These are phyloP conservation scores for Cercospora berteroae DNA, from an alignment of 2,329 filamentous ascomycete species.

Conservation along the genomic window DNA sequence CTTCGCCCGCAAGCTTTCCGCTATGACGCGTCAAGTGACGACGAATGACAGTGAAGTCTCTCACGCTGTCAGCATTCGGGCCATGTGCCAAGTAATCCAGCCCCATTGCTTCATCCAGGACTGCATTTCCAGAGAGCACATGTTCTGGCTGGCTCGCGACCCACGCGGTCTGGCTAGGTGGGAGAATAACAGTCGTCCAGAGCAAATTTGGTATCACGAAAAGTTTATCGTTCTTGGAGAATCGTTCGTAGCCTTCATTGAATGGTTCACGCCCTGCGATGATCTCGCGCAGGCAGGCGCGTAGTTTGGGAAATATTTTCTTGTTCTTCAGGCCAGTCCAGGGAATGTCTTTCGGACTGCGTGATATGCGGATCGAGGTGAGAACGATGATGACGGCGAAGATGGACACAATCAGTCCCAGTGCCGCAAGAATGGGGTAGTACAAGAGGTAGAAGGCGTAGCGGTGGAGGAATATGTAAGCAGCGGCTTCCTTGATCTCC, in stretches of 20 bases:
- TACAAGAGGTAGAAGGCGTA: neutral
- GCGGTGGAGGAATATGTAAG: neutral
- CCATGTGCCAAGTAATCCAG: conserved; percentile 16
- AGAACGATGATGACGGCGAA: neutral
- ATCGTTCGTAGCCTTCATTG: conserved; percentile 8
- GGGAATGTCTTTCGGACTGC: neutral
- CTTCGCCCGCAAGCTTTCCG: conserved; percentile 13
- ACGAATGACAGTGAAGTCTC: conserved; percentile 21
- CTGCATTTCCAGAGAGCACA: conserved; percentile 12
- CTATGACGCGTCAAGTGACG: conserved; percentile 21
- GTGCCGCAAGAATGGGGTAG: neutral
- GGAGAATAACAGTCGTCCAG: conserved; percentile 20
- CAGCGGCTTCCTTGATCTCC: neutral
- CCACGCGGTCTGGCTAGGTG: conserved; percentile 16
- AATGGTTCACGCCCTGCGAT: neutral
- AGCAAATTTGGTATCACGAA: conserved; percentile 15
- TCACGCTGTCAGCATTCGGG: conserved; percentile 5
- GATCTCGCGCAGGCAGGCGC: conserved; percentile 2
- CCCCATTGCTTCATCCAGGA: conserved; percentile 13
- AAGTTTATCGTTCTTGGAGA: conserved; percentile 7
- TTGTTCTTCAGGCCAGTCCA: neutral
- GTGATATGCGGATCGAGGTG: neutral
- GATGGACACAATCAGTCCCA: neutral
- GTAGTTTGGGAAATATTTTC: neutral
- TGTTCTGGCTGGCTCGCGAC: conserved; percentile 14